Conservation (phyloP, 441 rosid species). For the Eutrema salsugineum region DNA sequence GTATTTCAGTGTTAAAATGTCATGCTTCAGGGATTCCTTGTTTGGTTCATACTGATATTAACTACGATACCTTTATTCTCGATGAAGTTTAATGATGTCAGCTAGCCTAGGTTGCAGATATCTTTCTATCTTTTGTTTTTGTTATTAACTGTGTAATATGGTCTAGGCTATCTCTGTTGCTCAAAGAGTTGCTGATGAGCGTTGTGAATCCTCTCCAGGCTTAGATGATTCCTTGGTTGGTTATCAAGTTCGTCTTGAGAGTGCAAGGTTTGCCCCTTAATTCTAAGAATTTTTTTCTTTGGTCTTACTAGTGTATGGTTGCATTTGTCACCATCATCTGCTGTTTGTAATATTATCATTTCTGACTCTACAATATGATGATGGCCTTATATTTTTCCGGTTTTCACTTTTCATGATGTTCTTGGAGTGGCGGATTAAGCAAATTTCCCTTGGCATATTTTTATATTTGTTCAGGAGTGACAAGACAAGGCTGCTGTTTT, state of each 20-base stretch:
- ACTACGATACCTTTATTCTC: not conserved
- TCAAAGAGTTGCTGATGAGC: conserved; percentile 96
- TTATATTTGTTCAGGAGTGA: conserved; percentile 65
- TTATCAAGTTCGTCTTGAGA: conserved; percentile 98
- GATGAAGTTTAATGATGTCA: not conserved
- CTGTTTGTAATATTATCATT: not conserved
- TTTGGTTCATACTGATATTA: not conserved
- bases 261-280: conserved; percentile 61
- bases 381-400: not conserved
- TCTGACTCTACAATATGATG: not conserved
- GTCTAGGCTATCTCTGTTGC: conserved; percentile 96
- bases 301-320: not conserved
- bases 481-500: conserved; percentile 87
- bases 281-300: not conserved
- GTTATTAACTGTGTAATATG: conserved; percentile 25
- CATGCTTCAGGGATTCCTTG: not conserved
- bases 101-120: conserved; percentile 5
- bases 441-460: not conserved
- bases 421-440: not conserved
- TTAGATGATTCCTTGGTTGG: conserved; percentile 81
- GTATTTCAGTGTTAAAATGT: conserved; percentile 28
- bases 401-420: not conserved
- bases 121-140: conserved; percentile 8
- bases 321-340: not conserved
- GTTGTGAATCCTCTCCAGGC: conserved; percentile 90